Conservation (phyloP, 129 eudicot genomes). For the Tagetes patula region DNA sequence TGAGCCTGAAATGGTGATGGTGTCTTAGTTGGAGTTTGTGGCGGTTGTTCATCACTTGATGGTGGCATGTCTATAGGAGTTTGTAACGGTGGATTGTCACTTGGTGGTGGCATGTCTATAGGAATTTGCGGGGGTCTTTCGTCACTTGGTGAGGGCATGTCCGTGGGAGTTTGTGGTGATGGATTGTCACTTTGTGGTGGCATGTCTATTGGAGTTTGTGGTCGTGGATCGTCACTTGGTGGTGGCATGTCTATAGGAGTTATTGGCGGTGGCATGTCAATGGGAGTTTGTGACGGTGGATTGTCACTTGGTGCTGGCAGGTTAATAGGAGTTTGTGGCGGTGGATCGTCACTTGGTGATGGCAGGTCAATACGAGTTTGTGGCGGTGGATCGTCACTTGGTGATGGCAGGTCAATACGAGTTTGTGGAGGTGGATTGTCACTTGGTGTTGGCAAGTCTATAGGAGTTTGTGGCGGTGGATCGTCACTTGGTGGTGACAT, state of each 20-base stretch:
- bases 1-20: background rate
- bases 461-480: background rate
- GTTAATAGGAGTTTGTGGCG: background rate
- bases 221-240: background rate
- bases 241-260: background rate
- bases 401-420: background rate
- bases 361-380: background rate
- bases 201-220: background rate
- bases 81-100: background rate
- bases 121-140: constrained; percentile 13
- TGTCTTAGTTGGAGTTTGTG: background rate
- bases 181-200: background rate
- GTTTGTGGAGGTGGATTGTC: background rate
- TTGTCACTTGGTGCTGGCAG: background rate
- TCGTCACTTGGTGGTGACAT: background rate
- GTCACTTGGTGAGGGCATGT: background rate
- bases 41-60: background rate
- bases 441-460: background rate
- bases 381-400: background rate
- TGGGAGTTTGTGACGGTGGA: background rate
- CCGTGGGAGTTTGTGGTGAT: constrained; percentile 23
- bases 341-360: background rate
- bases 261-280: background rate
- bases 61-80: background rate
- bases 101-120: background rate